Evolutionary conservation across 2,329 filamentous ascomycete species (phyloP).

Genomic region (Arthroderma sp.): DNA sequence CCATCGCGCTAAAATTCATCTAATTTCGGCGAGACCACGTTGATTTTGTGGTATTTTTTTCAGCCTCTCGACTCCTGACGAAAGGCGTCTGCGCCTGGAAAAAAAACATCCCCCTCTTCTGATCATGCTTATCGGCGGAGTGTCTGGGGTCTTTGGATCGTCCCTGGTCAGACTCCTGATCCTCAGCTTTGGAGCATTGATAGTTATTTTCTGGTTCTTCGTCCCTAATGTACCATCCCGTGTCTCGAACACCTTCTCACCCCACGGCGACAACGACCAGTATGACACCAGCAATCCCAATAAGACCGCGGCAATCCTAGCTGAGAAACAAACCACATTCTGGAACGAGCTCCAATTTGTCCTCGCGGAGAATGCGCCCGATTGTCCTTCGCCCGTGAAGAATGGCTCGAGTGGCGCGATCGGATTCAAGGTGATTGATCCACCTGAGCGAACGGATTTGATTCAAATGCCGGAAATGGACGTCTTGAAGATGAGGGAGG

Average conservation of each 20-base stretch:
- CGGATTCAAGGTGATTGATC: conserved; percentile 17
- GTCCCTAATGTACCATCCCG: not conserved
- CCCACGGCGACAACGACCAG: not conserved
- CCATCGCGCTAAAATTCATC: too few species aligned
- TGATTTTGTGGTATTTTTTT: too few species aligned
- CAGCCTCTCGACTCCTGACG: too few species aligned
- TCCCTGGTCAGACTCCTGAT: not conserved
- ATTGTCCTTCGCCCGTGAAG: conserved; percentile 17
- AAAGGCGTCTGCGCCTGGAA: too few species aligned
- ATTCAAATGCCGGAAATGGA: conserved; percentile 19
- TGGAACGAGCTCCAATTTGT: conserved; percentile 22
- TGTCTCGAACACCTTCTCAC: not conserved
- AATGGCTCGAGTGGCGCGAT: conserved; percentile 16
- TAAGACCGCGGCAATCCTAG: not conserved
- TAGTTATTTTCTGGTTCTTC: conserved; percentile 3
- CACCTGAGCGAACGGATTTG: conserved; percentile 17
- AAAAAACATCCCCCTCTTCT: too few species aligned
- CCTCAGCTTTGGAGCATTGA: not conserved
- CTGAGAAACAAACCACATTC: conserved; percentile 17
- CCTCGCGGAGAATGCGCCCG: conserved; percentile 19
- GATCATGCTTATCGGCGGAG: too few species aligned
- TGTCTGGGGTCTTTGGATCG: too few species aligned
- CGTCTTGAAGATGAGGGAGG: conserved; percentile 20
- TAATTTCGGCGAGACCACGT: too few species aligned
- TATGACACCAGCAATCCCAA: not conserved